Conservation (phyloP, 202 grass and related monocot genomes). For the Sporobolus alterniflorus region DNA sequence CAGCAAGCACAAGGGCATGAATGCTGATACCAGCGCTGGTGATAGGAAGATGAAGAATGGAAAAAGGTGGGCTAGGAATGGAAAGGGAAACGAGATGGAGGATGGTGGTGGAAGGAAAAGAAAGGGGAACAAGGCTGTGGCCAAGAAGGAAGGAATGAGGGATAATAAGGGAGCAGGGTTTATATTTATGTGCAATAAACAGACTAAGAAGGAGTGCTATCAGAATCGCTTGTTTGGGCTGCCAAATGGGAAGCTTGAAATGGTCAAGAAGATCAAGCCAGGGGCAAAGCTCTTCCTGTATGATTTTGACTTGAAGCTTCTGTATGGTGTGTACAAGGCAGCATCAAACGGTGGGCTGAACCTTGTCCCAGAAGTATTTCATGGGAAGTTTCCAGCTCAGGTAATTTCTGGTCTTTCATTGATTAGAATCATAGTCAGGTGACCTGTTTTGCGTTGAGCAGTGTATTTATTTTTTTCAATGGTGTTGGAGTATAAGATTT, state of each 20-base stretch:
- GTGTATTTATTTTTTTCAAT: neutral
- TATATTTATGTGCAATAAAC: slow-evolving; percentile 95
- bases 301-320: slow-evolving; percentile 96
- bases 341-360: slow-evolving; percentile 58
- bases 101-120: neutral
- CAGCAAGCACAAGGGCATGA: slow-evolving; percentile 35
- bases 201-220: slow-evolving; percentile 90
- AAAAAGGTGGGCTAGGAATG: neutral
- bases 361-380: slow-evolving; percentile 63
- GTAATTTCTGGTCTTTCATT: slow-evolving; percentile 52
- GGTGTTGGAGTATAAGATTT: neutral
- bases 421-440: neutral
- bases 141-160: slow-evolving; percentile 25
- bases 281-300: slow-evolving; percentile 87
- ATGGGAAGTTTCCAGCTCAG: slow-evolving; percentile 83
- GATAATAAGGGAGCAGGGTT: slow-evolving; percentile 58
- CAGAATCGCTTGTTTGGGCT: slow-evolving; percentile 68
- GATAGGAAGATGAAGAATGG: slow-evolving; percentile 4
- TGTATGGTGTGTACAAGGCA: slow-evolving; percentile 89
- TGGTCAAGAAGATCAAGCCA: slow-evolving; percentile 72
- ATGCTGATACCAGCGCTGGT: slow-evolving; percentile 22
- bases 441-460: slow-evolving; percentile 18
- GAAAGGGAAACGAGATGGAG: slow-evolving; percentile 25
- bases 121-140: neutral
- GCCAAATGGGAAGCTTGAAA: slow-evolving; percentile 60